Conservation (phyloP, 73 alveolate species). For the Paramecium pentaurelia region DNA sequence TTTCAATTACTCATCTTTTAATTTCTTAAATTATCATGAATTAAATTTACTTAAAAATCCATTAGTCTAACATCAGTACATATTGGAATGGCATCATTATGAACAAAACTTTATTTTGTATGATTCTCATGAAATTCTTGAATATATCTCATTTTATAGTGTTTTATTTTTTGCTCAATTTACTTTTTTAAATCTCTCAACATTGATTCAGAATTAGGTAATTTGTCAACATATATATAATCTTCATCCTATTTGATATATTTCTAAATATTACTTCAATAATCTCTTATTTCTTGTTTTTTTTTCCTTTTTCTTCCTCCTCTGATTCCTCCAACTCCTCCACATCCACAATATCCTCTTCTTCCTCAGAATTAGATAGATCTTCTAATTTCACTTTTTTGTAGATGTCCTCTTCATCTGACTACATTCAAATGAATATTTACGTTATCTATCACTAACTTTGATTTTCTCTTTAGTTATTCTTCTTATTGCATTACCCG, state of each 20-base stretch:
- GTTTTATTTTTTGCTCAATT: not conserved
- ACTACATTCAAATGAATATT: not conserved
- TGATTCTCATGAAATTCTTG: slow-evolving; percentile 42
- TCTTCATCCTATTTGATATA: not conserved
- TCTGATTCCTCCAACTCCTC: slow-evolving; percentile 40
- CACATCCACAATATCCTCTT: not conserved
- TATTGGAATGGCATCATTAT: slow-evolving; percentile 66
- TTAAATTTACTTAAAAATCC: slow-evolving; percentile 37
- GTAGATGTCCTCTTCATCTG: slow-evolving; percentile 8
- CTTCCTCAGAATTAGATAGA: not conserved
- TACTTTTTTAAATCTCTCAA: not conserved
- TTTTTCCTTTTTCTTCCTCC: slow-evolving; percentile 8
- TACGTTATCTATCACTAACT: not conserved
- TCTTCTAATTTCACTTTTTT: slow-evolving; percentile 32
- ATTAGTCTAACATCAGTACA: slow-evolving; percentile 64
- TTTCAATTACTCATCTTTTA: slow-evolving; percentile 34
- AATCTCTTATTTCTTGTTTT: not conserved
- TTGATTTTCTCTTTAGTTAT: not conserved
- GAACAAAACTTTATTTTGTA: slow-evolving; percentile 45
- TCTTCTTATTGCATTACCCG: slow-evolving; percentile 17
- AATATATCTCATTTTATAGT: slow-evolving; percentile 10
- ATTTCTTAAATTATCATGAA: not conserved
- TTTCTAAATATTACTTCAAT: not conserved
- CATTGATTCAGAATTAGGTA: slow-evolving; percentile 14
- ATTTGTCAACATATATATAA: slow-evolving; percentile 54